Evolutionary conservation across 2,329 filamentous ascomycete genomes (phyloP).

Genomic region (Fusarium nodosum): DNA sequence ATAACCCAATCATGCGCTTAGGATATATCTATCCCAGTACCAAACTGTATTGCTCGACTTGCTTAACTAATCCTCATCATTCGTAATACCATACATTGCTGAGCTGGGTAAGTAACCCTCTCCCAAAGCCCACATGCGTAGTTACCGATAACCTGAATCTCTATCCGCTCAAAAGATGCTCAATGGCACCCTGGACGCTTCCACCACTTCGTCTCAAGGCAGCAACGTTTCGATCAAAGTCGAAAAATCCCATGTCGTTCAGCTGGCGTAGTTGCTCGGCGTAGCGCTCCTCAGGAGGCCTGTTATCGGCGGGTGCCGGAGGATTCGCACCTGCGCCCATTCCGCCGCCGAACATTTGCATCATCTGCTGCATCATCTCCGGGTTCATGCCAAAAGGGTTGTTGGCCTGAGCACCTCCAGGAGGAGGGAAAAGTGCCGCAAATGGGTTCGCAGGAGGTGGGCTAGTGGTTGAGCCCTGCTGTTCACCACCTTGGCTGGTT

Average conservation of each 20-base stretch:
- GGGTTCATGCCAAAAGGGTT: slow-evolving; percentile 65
- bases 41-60: slow-evolving; percentile 42
- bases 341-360: slow-evolving; percentile 62
- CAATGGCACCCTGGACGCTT: slow-evolving; percentile 91
- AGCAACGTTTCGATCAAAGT: slow-evolving; percentile 93
- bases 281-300: slow-evolving; percentile 94
- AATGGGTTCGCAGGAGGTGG: slow-evolving; percentile 74
- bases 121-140: not conserved
- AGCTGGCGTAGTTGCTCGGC: slow-evolving; percentile 90
- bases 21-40: slow-evolving; percentile 17
- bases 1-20: slow-evolving; percentile 42
- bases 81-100: slow-evolving; percentile 24
- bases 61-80: slow-evolving; percentile 20
- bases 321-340: slow-evolving; percentile 56
- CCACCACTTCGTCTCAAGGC: slow-evolving; percentile 90
- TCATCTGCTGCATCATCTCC: slow-evolving; percentile 68
- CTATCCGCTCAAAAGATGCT: slow-evolving; percentile 70
- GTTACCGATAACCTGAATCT: not conserved
- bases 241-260: slow-evolving; percentile 99
- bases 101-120: slow-evolving; percentile 13
- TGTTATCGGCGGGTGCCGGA: slow-evolving; percentile 78
- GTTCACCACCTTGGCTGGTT: slow-evolving; percentile 27
- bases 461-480: slow-evolving; percentile 50
- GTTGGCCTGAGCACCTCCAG: slow-evolving; percentile 51
- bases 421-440: slow-evolving; percentile 69